Evolutionary conservation across 1,139 yeast species (phyloP).

Genomic region (Candida dubliniensis): DNA sequence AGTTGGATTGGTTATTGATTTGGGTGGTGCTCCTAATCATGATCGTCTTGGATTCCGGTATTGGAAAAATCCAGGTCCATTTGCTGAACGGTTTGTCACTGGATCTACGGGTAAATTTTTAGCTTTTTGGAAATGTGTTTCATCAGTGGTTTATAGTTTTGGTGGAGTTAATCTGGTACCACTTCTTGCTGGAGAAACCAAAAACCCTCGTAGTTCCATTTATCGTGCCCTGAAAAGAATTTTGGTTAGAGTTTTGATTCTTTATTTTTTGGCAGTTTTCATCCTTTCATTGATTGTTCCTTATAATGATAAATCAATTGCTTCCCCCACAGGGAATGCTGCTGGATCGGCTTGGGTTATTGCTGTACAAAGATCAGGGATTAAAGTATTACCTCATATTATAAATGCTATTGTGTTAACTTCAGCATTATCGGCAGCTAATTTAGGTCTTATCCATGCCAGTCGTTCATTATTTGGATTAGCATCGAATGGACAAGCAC

Average conservation of each 20-base stretch:
- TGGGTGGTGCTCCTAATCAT: conserved; percentile 29
- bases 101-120: conserved; percentile 26
- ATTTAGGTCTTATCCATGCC: conserved; percentile 40
- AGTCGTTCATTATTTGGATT: conserved; percentile 47
- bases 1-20: conserved; percentile 25
- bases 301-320: conserved; percentile 38
- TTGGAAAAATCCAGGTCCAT: conserved; percentile 32
- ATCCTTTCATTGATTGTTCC: conserved; percentile 50
- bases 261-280: conserved; percentile 45
- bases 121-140: conserved; percentile 29
- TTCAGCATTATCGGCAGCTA: conserved; percentile 56
- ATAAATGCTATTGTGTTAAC: conserved; percentile 51
- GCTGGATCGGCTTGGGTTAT: conserved; percentile 56
- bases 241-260: conserved; percentile 42
- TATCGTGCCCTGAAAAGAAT: conserved; percentile 49
- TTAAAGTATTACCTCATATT: conserved; percentile 48
- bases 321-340: conserved; percentile 45
- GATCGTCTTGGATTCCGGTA: conserved; percentile 26
- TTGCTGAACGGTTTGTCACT: conserved; percentile 17
- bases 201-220: conserved; percentile 48
- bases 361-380: conserved; percentile 51
- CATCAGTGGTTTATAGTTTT: conserved; percentile 27
- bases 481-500: conserved; percentile 44
- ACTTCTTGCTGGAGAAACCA: conserved; percentile 48
- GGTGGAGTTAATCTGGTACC: conserved; percentile 42